Evolutionary conservation across 306 rosid genomes (phyloP), one percentile per base, ranked within the genome.

Genomic region (Betula pendula): DNA sequence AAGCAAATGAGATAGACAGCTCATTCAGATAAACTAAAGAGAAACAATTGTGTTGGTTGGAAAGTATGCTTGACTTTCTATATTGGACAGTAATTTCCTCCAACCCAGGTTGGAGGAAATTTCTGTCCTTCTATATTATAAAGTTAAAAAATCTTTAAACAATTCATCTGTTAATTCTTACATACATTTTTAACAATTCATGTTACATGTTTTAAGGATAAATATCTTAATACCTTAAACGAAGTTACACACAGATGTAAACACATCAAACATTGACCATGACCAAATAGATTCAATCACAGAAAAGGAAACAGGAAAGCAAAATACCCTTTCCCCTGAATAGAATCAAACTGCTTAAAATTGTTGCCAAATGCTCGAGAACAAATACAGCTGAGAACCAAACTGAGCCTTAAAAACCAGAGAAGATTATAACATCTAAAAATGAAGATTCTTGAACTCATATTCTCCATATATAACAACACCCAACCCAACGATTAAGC

Each of bases 1-100:
- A 89, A 86, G 90, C 24, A 49, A 14, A 29, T 11, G 17, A 40
- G 14, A 76, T 50, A 44, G 48, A 44, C 75, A 56, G 29, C 20
- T 8, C 10, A 69, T 17, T 49, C 1, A 15, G 53, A 49, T 49
- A 49, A 49, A 49, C 17, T 49, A 15, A 49, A 49, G 17, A 49
- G 53, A 49, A 49, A 16, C 16, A 3, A 29, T 12, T 49, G 53
- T 5, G 42, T 38, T 5, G 6, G 42, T 5, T 38, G 8, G 42
- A 38, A 6, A 38, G 42, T 38, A 38, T 6, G 42, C 42, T 38
- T 38, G 42, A 38, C 42, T 38, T 38, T 0, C 40, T 35, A 35
- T 35, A 35, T 35, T 35, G n/a, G n/a, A n/a, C n/a, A n/a, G n/a
- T n/a, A n/a, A n/a, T n/a, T n/a, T n/a, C n/a, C n/a, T n/a, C n/a